Evolutionary conservation across 2,329 filamentous ascomycete genomes (phyloP), one percentile per base, ranked within the genome.

Genomic region (Microsporum canis): DNA sequence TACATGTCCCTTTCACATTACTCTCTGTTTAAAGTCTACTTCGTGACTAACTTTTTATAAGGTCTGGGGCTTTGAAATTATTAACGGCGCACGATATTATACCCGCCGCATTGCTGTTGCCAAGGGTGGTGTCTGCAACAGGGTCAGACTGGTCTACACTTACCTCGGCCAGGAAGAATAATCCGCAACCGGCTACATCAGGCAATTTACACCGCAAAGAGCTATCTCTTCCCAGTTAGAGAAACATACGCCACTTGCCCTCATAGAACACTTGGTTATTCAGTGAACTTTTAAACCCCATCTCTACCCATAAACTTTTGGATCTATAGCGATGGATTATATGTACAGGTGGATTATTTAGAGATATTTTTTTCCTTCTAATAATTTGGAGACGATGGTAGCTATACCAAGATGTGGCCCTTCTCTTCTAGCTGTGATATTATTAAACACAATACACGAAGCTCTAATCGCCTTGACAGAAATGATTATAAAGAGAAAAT

Each of bases 31-130:
- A 57, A 38, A 36, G 17, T 57, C 0, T n/a, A 23, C 7, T 31
- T 12, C 14, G 1, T 10, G 36, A 14, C 33, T 55, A 55, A 55
- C 31, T 8, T 36, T 31, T 33, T 45, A 36, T 65, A 78, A 51
- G 74, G 69, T 76, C 63, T 79, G 77, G 77, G 77, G 77, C 10
- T 79, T 78, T 60, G 75, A 78, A 63, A 67, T 68, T 12, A 64
- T 78, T 62, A 64, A 77, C 31, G 76, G 74, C 27, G 64, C 74
- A 63, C 71, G 76, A 59, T 70, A 71, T 62, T 71, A 79, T 62
- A 75, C 73, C 60, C 72, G 77, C 62, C 74, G 75, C 41, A 67
- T 78, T 41, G 74, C 70, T 34, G 74, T 75, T 45, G 69, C 66
- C 60, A 76, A 78, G 65, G 68, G 67, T 17, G 70, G 68, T 10